Conservation (phyloP, 192 early-diverging fungal species). For the Backusella luteola region DNA sequence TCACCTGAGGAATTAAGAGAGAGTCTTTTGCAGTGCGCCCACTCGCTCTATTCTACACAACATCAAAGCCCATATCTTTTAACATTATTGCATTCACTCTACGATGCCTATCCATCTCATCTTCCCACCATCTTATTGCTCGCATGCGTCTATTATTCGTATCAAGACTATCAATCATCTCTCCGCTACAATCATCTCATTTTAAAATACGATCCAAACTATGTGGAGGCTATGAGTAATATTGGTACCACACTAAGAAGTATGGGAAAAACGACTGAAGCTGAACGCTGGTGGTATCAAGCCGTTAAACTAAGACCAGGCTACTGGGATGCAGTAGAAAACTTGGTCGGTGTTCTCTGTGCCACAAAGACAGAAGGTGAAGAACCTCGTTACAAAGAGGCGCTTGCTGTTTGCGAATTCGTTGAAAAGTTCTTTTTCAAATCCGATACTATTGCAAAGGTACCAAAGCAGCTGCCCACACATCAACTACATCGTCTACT, state of each 20-base stretch:
- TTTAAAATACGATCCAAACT: conserved; percentile 76
- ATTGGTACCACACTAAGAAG: conserved; percentile 86
- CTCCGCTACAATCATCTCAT: conserved; percentile 82
- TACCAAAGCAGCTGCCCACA: conserved; percentile 45
- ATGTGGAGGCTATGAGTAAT: conserved; percentile 91
- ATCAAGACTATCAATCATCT: conserved; percentile 67
- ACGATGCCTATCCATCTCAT: conserved; percentile 59
- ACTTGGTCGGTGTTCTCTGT: conserved; percentile 81
- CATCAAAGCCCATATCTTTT: conserved; percentile 52
- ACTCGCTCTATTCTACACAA: conserved; percentile 56
- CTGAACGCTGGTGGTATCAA: conserved; percentile 82
- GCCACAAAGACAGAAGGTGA: conserved; percentile 27
- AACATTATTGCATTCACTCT: conserved; percentile 50
- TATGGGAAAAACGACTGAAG: conserved; percentile 67
- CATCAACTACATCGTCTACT: conserved; percentile 72
- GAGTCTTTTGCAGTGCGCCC: conserved; percentile 60
- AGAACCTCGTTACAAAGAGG: conserved; percentile 69
- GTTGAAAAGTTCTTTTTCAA: conserved; percentile 63
- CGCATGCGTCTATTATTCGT: conserved; percentile 85
- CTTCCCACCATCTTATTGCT: conserved; percentile 83
- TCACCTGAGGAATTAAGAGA: conserved; percentile 43
- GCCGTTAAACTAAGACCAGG: conserved; percentile 82
- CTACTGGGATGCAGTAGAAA: conserved; percentile 92
- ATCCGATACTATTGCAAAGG: conserved; percentile 17
- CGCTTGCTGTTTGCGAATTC: conserved; percentile 78